Conservation (phyloP, 139 green algal species). For the Tetratostichococcus sp. region DNA sequence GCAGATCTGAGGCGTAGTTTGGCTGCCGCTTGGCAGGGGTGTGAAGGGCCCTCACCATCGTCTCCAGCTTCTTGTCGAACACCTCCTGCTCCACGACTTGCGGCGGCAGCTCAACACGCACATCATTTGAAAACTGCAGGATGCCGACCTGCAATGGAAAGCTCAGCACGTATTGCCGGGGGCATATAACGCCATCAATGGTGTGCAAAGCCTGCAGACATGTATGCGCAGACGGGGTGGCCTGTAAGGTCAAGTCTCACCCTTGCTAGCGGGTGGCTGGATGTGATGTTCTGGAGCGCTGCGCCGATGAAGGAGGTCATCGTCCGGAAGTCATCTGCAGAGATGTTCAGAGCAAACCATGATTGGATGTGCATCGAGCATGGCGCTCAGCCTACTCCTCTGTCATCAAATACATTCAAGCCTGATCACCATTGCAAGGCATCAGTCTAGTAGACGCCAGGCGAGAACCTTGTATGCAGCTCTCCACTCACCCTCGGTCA, state of each 20-base stretch:
- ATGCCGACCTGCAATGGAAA: conserved; percentile 16
- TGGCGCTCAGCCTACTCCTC: too few species aligned
- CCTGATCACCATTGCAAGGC: too few species aligned
- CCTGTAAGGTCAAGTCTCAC: too few species aligned
- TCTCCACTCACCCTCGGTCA: neutral
- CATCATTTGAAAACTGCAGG: conserved; percentile 30
- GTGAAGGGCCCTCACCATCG: neutral
- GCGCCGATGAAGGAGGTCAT: conserved; percentile 15
- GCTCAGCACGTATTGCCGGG: neutral
- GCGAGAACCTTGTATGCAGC: too few species aligned
- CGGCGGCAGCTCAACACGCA: conserved; percentile 14
- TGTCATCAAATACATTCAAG: too few species aligned
- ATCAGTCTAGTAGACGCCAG: too few species aligned
- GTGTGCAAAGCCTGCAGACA: too few species aligned
- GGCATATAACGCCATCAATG: too few species aligned
- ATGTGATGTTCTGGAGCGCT: neutral
- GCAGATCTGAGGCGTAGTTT: too few species aligned
- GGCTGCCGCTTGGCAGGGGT: too few species aligned
- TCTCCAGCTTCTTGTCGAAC: neutral
- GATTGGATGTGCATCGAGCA: too few species aligned
- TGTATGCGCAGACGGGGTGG: too few species aligned
- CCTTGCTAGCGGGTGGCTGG: neutral
- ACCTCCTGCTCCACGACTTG: neutral
- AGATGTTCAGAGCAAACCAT: neutral
- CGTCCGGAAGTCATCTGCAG: conserved; percentile 9